Conservation (phyloP, 108 stramenopile genomes). For the Cyclotella distinguenda region DNA sequence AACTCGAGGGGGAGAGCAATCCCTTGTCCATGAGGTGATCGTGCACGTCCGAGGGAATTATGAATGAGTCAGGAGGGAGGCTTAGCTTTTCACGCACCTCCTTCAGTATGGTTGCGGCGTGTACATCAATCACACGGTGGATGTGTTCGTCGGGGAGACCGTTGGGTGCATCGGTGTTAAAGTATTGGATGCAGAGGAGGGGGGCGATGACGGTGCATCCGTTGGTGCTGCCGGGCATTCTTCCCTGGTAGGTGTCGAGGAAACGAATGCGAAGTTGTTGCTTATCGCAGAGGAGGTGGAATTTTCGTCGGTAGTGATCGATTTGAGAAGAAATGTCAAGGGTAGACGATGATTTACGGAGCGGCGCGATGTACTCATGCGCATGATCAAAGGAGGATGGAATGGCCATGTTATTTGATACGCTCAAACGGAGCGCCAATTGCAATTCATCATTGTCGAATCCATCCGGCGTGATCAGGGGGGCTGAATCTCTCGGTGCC, state of each 20-base stretch:
- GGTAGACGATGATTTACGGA: neutral
- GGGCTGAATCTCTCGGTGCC: neutral
- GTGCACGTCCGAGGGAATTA: constrained; percentile 73
- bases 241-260: constrained; percentile 78
- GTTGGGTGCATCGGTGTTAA: constrained; percentile 10
- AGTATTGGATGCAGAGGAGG: constrained; percentile 57
- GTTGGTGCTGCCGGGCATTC: constrained; percentile 55
- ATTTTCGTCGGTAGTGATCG: constrained; percentile 51
- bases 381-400: neutral
- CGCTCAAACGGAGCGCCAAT: constrained; percentile 52
- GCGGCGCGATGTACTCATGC: neutral
- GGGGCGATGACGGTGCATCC: constrained; percentile 80
- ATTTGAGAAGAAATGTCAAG: constrained; percentile 25
- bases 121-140: constrained; percentile 53
- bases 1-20: constrained; percentile 48
- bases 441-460: constrained; percentile 39
- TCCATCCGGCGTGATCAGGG: neutral
- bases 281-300: constrained; percentile 30
- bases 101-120: constrained; percentile 45
- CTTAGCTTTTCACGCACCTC: constrained; percentile 55
- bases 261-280: constrained; percentile 45
- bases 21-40: constrained; percentile 58
- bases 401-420: neutral
- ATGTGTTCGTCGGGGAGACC: constrained; percentile 60
- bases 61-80: constrained; percentile 54